phyloP scores from a whole-genome alignment of 2,329 filamentous ascomycete species.

The Cladophialophora chaetospira region DNA sequence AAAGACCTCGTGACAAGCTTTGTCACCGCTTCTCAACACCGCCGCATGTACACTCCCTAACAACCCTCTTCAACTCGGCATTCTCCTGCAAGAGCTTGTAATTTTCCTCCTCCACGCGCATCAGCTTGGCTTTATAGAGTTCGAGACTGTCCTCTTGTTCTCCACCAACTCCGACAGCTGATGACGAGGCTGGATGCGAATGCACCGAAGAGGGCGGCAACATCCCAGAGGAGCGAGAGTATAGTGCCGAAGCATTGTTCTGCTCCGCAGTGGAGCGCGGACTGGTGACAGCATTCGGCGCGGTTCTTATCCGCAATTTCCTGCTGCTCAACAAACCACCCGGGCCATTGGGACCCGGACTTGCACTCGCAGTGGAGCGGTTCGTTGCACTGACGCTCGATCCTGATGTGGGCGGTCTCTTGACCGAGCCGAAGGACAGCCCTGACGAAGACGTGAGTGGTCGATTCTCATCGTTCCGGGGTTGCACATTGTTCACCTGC shows the following conservation, averaged over 20 bases:
- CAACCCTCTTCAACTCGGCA: conserved; percentile 76
- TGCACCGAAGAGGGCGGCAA: too few relatives aligned
- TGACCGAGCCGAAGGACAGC: conserved; percentile 22
- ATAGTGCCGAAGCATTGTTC: not conserved
- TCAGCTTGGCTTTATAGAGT: conserved; percentile 33
- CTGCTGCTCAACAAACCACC: conserved; percentile 3
- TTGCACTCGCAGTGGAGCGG: conserved; percentile 21
- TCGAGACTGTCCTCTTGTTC: conserved; percentile 17
- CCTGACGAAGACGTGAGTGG: conserved; percentile 29
- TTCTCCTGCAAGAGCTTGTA: conserved; percentile 78
- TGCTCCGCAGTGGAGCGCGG: not conserved
- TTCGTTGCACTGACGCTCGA: conserved; percentile 24
- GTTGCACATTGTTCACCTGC: conserved; percentile 26
- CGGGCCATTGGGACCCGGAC: conserved; percentile 18
- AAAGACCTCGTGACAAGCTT: not conserved
- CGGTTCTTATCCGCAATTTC: not conserved
- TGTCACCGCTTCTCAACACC: conserved; percentile 13
- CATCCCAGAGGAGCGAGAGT: too few relatives aligned
- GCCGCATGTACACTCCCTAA: conserved; percentile 42
- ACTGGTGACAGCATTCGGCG: not conserved
- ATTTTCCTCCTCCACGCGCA: conserved; percentile 33
- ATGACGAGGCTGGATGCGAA: not conserved
- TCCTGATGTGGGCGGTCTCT: conserved; percentile 24
- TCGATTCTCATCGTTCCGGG: conserved; percentile 30
- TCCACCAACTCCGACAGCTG: not conserved